These are phyloP conservation scores for Vitis hybrid DNA, from an alignment of 177 flowering plant genomes.

Conservation along the genomic window DNA sequence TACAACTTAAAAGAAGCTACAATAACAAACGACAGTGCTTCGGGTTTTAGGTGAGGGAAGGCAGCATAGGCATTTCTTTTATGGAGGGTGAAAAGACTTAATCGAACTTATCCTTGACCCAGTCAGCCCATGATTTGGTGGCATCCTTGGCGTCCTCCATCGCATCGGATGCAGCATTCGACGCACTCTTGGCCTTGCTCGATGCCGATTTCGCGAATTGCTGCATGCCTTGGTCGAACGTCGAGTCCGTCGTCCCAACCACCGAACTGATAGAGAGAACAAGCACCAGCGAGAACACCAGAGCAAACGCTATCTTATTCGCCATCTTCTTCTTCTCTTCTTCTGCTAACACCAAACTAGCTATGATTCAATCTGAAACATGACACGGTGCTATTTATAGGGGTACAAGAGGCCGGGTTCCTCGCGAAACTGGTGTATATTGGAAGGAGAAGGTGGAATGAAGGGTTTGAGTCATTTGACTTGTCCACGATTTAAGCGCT, in stretches of 20 bases:
- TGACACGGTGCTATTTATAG: too few relatives aligned
- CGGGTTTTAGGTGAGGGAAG: too few relatives aligned
- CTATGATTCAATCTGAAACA: background rate
- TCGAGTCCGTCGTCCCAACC: background rate
- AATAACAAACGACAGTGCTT: too few relatives aligned
- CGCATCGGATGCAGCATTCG: background rate
- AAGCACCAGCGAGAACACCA: constrained; percentile 9
- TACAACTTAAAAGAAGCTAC: too few relatives aligned
- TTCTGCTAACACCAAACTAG: background rate
- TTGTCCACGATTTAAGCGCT: too few relatives aligned
- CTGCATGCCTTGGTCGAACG: background rate
- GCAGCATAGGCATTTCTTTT: too few relatives aligned
- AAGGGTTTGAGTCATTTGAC: too few relatives aligned
- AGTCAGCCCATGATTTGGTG: constrained; percentile 4
- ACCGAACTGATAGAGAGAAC: constrained; percentile 1
- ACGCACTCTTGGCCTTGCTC: background rate
- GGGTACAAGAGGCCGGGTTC: too few relatives aligned
- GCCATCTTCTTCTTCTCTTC: background rate
- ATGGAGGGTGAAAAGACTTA: background rate
- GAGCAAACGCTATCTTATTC: background rate
- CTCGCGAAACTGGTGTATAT: too few relatives aligned
- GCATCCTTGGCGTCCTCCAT: background rate
- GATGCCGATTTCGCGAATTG: too few relatives aligned
- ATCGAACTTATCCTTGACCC: constrained; percentile 6
- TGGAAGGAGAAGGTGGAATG: too few relatives aligned